Base-by-base conservation (phyloP, 805 yeast genomes). In the Candida koratica region DNA sequence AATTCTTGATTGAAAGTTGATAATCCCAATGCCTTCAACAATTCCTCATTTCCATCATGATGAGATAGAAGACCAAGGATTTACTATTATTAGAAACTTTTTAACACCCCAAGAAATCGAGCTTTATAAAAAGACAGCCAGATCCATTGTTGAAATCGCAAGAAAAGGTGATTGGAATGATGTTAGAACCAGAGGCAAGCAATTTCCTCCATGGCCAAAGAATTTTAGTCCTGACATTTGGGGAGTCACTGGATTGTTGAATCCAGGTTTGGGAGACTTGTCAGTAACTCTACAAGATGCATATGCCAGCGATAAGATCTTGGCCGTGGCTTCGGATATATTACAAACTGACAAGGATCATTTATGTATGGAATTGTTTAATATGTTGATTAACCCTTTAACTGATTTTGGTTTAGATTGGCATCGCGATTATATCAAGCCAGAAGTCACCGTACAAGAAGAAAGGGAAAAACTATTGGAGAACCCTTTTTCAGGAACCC, bases 141-240 rank as follows among this genome's bases (percentile, higher is more conserved):
- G 64, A 28, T 41, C 46, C 10, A 53, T 69, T 20, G 64, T 70
- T 12, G 53, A 62, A 25, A 44, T 55, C 19, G 75, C 75, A 12
- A 52, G 78, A 28, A 60, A 52, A 4, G 78, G 78, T 3, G 54
- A 65, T 13, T 72, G 77, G 77, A 57, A 67, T 11, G 56, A 63
- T 32, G 74, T 71, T 11, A 58, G 78, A 42, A 69, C 75, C 3
- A 51, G 67, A 30, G 77, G 76, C 5, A 72, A 72, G 42, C 78
- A 72, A 46, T 72, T 72, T 45, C 78, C 78, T 6, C 78, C 78
- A n/a, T 72, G 78, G 78, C 75, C 76, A 12, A 56, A 55, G 36
- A 66, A 68, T 38, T 67, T 61, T 45, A 61, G 63, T 36, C 75
- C 76, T 3, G 77, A 72, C 41, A 71, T 72, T 38, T 72, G 78